Evolutionary conservation across 2,329 filamentous ascomycete species (phyloP).

Genomic region (Ceratocystis variospora): DNA sequence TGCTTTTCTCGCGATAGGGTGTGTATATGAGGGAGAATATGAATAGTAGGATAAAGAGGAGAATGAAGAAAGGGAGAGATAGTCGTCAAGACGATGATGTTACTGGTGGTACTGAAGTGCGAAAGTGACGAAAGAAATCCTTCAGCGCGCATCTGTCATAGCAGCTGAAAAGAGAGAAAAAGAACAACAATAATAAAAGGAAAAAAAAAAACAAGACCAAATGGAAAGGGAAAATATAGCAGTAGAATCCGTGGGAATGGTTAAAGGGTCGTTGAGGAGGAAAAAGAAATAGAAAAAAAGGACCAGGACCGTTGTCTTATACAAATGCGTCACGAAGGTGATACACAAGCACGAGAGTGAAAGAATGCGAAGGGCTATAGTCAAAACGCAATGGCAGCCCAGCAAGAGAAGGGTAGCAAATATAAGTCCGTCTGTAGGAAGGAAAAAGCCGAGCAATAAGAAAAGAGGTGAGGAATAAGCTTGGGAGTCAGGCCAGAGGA

Average conservation of each 20-base stretch:
- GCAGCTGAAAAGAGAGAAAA: not conserved
- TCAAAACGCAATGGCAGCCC: not conserved
- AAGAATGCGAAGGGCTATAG: not conserved
- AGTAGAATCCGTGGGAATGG: not conserved
- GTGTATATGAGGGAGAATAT: not conserved
- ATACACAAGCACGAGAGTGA: not conserved
- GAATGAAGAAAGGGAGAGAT: not conserved
- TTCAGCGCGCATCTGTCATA: not conserved
- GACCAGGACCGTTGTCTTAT: slow-evolving; percentile 6
- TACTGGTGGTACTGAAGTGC: slow-evolving; percentile 7
- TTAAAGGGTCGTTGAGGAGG: not conserved
- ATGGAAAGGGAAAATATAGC: not conserved
- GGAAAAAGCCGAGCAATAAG: not conserved
- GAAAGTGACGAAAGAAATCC: slow-evolving; percentile 6
- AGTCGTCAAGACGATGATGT: slow-evolving; percentile 5
- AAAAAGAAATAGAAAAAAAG: slow-evolving; percentile 8
- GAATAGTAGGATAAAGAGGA: not conserved
- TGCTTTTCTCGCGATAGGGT: not conserved
- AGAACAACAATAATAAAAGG: too few relatives aligned
- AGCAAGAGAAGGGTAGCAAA: not conserved
- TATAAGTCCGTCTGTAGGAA: not conserved
- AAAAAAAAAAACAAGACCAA: not conserved
- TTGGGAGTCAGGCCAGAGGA: slow-evolving; percentile 7
- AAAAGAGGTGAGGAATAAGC: not conserved
- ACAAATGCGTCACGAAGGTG: slow-evolving; percentile 7